Base-by-base conservation (phyloP, 2,329 filamentous ascomycete genomes). In the Tolypocladium album region DNA sequence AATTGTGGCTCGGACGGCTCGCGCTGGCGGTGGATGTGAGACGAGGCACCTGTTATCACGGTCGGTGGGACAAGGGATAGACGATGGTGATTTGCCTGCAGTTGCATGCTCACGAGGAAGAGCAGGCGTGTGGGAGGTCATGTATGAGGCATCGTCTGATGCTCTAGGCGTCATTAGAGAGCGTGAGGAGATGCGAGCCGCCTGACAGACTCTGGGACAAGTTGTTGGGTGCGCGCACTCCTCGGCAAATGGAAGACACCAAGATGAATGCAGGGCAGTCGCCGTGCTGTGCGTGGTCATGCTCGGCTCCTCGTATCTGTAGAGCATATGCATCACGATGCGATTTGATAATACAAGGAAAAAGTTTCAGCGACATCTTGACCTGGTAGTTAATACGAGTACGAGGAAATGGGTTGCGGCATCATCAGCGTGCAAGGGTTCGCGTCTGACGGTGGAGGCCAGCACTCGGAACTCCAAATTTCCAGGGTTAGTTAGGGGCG, bases 261-360 rank as follows among this genome's bases (percentile, higher is more conserved):
- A 27, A 38, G 17, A 39, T 87, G 83, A 20, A 53, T 13, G 34
- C 6, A 36, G 50, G 36, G 31, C 27, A 36, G n/a, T 3, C 15
- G 27, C 47, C 27, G 9, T 36, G 31, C 17, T n/a, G 50, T 36
- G 50, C 31, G 17, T 36, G 27, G 17, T 36, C 11, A 17, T n/a
- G 8, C 12, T 4, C 8, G 12, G 17, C 20, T 7, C 34, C 17
- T 13, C 15, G 17, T 9, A 53, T 20, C 3, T 53, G n/a, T n/a
- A 34, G 27, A 15, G 24, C 24, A 5, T 20, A 31, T 47, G 45
- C 45, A 50, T 31, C 45, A 50, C 24, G 45, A 22, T 50, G 45
- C 45, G 24, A 22, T 50, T n/a, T 52, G 47, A 1, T 52, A 47
- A 43, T 45, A 45, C 2, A 9, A 24, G 2, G 4, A 15, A 45